Conservation (phyloP, 176 grass and related monocot genomes). For the Eragrostis curvula region DNA sequence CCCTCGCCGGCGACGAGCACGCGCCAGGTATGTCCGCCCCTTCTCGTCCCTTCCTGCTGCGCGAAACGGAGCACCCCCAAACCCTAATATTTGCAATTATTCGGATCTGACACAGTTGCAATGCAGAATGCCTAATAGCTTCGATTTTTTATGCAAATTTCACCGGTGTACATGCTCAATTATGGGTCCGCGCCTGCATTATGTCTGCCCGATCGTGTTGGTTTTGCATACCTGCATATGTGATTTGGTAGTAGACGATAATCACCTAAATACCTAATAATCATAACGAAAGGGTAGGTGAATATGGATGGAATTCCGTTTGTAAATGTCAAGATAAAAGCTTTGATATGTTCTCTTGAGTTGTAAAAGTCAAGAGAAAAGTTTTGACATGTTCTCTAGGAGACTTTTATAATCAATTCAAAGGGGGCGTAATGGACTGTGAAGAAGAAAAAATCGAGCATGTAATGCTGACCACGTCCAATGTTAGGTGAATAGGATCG, state of each 20-base stretch:
- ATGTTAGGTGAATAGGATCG: slow-evolving; percentile 29
- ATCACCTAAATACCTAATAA: no score
- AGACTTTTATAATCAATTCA: slow-evolving; percentile 9
- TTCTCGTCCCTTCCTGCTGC: not conserved
- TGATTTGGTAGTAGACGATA: not conserved
- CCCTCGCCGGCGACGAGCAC: not conserved
- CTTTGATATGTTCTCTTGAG: not conserved
- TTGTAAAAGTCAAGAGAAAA: not conserved
- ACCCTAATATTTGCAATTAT: not conserved
- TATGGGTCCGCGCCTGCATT: not conserved
- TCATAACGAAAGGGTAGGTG: slow-evolving; percentile 31
- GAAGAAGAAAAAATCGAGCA: not conserved
- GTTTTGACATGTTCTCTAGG: not conserved
- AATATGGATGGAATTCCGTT: not conserved
- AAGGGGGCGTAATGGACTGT: no score
- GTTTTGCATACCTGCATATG: not conserved
- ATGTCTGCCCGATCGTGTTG: not conserved
- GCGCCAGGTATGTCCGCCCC: not conserved
- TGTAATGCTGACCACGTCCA: slow-evolving; percentile 35
- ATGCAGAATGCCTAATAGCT: not conserved
- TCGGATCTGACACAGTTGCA: not conserved
- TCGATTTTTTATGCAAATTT: not conserved
- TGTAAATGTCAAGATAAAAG: not conserved
- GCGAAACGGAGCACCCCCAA: not conserved
- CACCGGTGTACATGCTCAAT: not conserved